Base-by-base conservation (phyloP, 2,329 filamentous ascomycete species). In the Orbilia blumenaviensis region DNA sequence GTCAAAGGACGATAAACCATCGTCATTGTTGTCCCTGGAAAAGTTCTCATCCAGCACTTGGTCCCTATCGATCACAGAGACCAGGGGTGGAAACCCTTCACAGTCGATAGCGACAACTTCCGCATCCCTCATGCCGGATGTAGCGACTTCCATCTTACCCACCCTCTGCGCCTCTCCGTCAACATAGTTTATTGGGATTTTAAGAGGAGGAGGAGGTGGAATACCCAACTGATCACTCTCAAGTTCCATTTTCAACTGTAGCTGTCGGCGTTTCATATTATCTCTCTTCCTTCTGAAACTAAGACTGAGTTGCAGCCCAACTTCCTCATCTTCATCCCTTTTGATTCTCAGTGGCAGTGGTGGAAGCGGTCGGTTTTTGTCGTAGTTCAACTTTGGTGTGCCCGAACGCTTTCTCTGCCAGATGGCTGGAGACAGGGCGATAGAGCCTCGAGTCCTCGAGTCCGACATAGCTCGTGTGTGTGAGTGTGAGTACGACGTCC, bases 301-400 rank as follows among this genome's bases (percentile, higher is more conserved):
- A 23, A 71, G 32, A 12, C 54, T 62, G 8, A 14, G 14, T 25
- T 36, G 36, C 23, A 56, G 8, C 12, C 32, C n/a, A n/a, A n/a
- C n/a, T n/a, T n/a, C 52, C 8, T 56, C 52, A 2, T 16, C 34
- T 10, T 46, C 16, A 2, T 36, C 38, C 21, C 42, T 67, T 18
- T 56, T 36, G 3, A 75, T 46, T n/a, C 29, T 44, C 14, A 75
- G 21, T 2, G 71, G 71, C 6, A 75, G 38, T 9, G 71, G 71
- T 34, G 71, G 71, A 25, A 75, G 44, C 12, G 71, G 71, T 16
- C 71, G 44, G 34, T 75, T 68, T 21, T 68, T 75, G 42, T 75
- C 71, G 23, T 61, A 75, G 12, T 63, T 54, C 38, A 50, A 29
- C 42, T 25, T 3, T 6, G 23, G 61, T 10, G 44, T 64, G 18